phyloP scores from a whole-genome alignment of 805 yeast species.

The Helenozyma baotianmanensis region DNA sequence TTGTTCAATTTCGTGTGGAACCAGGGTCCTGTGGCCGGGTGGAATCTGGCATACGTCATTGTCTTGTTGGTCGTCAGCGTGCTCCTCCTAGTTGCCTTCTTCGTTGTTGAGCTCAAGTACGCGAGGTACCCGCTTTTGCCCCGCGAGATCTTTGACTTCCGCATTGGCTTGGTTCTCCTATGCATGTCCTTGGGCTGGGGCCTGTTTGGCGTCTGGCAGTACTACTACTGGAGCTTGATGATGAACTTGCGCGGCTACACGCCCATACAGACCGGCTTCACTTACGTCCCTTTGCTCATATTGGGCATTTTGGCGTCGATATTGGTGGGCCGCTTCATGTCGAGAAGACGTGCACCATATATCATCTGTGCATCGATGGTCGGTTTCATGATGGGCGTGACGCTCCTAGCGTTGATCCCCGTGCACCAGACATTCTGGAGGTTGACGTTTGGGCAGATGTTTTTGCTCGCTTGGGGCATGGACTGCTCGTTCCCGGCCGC shows the following conservation, averaged over 20 bases:
- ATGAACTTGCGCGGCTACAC: conserved; percentile 46
- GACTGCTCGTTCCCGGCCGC: conserved; percentile 76
- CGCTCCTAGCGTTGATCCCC: conserved; percentile 54
- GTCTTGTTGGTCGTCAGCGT: conserved; percentile 53
- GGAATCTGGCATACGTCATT: conserved; percentile 57
- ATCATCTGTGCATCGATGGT: conserved; percentile 47
- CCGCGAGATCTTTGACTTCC: conserved; percentile 37
- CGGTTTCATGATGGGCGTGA: conserved; percentile 52
- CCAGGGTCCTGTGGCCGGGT: conserved; percentile 71
- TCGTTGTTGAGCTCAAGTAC: conserved; percentile 43
- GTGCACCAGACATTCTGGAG: conserved; percentile 57
- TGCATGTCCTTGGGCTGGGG: conserved; percentile 69
- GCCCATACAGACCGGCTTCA: conserved; percentile 32
- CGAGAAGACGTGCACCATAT: conserved; percentile 44
- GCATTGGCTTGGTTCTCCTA: conserved; percentile 45
- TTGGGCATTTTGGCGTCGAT: conserved; percentile 56
- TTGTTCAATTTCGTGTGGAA: conserved; percentile 68
- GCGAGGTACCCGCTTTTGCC: conserved; percentile 54
- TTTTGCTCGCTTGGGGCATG: conserved; percentile 67
- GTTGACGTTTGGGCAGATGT: conserved; percentile 50
- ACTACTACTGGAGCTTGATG: conserved; percentile 51
- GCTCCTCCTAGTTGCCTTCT: conserved; percentile 35
- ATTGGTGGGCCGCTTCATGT: conserved; percentile 45
- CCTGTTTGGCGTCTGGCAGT: conserved; percentile 71
- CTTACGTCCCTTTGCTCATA: conserved; percentile 43